Base-by-base conservation (phyloP, 441 rosid species). In the Arabidopsis lyrata region DNA sequence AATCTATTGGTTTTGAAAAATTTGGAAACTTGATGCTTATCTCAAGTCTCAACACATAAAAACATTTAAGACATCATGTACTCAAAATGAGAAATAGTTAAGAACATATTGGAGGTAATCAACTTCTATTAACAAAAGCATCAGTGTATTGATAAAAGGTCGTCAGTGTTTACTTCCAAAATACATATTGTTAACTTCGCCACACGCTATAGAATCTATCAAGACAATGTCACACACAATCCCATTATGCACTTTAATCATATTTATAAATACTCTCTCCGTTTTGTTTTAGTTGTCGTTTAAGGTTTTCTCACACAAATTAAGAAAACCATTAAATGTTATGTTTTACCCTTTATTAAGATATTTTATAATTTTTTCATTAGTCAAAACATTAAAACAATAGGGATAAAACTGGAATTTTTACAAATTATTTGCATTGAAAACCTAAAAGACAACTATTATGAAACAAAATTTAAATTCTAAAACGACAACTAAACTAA, bases 181-280 rank as follows among this genome's bases (percentile, higher is more conserved):
- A 39, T 41, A 75, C 49, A 75, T 58, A 31, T 50, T 72, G 70
- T 65, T 41, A n/a, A 50, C 14, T 50, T 53, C 16, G 62, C 50
- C 31, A 59, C 73, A 74, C 42, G n/a, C 38, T 67, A 52, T 24
- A 68, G 32, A 68, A 60, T 61, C 74, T 75, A 68, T 49, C 4
- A 67, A 75, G 78, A 61, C 64, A 54, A 60, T 68, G 31, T 52
- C 68, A 68, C 36, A 76, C 74, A 50, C 35, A 52, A 68, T 68
- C 70, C 38, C 9, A 56, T 58, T 68, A 68, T 75, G 69, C 78
- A 68, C 69, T 44, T 74, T 1, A 53, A 53, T 24, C 50, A 61
- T 50, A 59, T 61, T 50, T 24, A 39, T 74, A 66, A 39, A 29
- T n/a, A n/a, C n/a, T n/a, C n/a, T n/a, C n/a, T n/a, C n/a, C n/a